Evolutionary conservation across 208 protist genomes (phyloP).

Genomic region (Borovskyia barvae): DNA sequence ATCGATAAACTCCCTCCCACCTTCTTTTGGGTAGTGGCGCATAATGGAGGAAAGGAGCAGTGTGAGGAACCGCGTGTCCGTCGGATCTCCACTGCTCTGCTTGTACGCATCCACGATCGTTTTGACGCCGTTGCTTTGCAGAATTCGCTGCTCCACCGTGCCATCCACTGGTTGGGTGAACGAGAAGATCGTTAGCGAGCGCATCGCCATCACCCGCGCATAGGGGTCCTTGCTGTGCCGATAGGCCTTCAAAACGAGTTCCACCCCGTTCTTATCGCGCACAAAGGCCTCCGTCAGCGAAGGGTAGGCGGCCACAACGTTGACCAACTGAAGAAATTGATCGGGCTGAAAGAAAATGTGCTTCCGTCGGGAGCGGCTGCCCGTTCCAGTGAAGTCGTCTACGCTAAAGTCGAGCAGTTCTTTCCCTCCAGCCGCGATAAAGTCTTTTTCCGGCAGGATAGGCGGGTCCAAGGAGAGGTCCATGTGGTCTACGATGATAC

Average conservation of each 20-base stretch:
- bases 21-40: slow-evolving; percentile 78
- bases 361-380: slow-evolving; percentile 46
- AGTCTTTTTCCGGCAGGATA: slow-evolving; percentile 55
- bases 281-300: slow-evolving; percentile 74
- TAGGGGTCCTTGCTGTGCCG: slow-evolving; percentile 69
- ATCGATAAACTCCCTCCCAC: slow-evolving; percentile 76
- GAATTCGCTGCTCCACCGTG: slow-evolving; percentile 67
- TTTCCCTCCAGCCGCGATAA: slow-evolving; percentile 58
- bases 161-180: slow-evolving; percentile 83
- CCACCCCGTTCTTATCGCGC: slow-evolving; percentile 64
- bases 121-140: slow-evolving; percentile 71
- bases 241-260: slow-evolving; percentile 70
- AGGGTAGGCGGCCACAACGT: slow-evolving; percentile 72
- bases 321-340: slow-evolving; percentile 83
- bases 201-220: slow-evolving; percentile 71
- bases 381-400: slow-evolving; percentile 74
- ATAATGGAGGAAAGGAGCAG: slow-evolving; percentile 85
- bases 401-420: slow-evolving; percentile 80
- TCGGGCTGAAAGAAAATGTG: slow-evolving; percentile 89
- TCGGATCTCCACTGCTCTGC: slow-evolving; percentile 81
- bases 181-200: slow-evolving; percentile 75
- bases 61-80: slow-evolving; percentile 84
- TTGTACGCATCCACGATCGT: slow-evolving; percentile 78
- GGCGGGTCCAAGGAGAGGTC: slow-evolving; percentile 85
- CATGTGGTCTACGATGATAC: slow-evolving; percentile 85